phyloP scores from a whole-genome alignment of 2,329 filamentous ascomycete species.

The Fusarium papillatum region DNA sequence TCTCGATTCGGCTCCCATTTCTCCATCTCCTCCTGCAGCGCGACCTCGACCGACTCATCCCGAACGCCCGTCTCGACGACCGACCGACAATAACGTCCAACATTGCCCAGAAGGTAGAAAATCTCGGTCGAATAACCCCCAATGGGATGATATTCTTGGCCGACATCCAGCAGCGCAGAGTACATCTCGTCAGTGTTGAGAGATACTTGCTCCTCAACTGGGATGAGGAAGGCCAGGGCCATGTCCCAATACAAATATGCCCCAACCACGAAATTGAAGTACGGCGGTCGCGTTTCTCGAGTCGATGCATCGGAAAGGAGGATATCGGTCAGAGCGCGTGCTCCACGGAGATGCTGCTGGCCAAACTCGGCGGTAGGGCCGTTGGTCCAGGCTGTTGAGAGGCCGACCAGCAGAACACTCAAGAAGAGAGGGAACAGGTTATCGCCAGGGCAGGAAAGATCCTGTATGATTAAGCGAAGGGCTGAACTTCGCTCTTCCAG shows the following conservation, averaged over 20 bases:
- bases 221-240: neutral
- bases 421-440: neutral
- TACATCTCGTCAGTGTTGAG: neutral
- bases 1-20: neutral
- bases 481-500: neutral
- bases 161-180: neutral
- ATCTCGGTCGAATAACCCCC: neutral
- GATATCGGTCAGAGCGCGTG: neutral
- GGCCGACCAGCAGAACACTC: neutral
- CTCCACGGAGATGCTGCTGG: neutral
- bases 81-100: neutral
- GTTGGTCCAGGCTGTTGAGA: neutral
- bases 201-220: neutral
- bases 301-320: neutral
- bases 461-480: neutral
- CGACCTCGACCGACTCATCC: neutral
- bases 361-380: neutral
- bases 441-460: neutral
- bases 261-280: neutral
- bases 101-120: neutral
- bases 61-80: neutral
- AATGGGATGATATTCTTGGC: neutral
- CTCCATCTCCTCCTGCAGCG: neutral
- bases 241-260: neutral
- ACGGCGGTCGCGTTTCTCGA: neutral